Percentiles rank a stretch among this genome's conserved stretches.
Conservation (phyloP, 345 rosid species). For the Sonneratia alba region DNA sequence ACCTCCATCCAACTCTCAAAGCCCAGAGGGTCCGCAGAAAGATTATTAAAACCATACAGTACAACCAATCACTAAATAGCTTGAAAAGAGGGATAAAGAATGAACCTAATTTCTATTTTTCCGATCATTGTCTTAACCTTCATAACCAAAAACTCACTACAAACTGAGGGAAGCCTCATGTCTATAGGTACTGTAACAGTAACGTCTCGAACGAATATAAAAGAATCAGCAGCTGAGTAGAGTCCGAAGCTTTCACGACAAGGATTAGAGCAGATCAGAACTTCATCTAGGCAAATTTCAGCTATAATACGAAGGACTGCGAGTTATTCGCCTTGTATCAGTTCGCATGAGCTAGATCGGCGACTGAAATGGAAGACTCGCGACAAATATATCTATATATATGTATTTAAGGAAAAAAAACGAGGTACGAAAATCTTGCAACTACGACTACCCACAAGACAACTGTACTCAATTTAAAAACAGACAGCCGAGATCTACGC, state of each 20-base stretch:
- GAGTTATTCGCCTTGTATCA: not conserved
- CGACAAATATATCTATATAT: not conserved
- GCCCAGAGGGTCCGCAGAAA: not conserved
- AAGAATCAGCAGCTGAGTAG: not conserved
- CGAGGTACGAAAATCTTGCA: not conserved
- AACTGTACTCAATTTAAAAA: not conserved
- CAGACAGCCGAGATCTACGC: not conserved
- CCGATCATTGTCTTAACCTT: not conserved
- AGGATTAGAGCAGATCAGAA: not conserved
- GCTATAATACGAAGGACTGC: not conserved
- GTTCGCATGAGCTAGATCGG: not conserved
- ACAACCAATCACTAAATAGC: not conserved
- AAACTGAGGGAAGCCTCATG: no score
- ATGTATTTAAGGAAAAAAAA: not conserved
- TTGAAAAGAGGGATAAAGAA: not conserved
- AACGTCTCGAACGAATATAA: not conserved
- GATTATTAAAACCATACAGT: not conserved
- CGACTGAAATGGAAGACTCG: not conserved
- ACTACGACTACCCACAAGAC: not conserved
- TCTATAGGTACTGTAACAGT: no score
- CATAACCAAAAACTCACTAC: not conserved
- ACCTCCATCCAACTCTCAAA: constrained; percentile 7
- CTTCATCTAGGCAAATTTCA: not conserved
- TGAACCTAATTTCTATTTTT: not conserved
- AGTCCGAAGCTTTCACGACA: not conserved